Evolutionary conservation across 2,329 filamentous ascomycete species (phyloP).

Genomic region (Colletotrichum sp.): DNA sequence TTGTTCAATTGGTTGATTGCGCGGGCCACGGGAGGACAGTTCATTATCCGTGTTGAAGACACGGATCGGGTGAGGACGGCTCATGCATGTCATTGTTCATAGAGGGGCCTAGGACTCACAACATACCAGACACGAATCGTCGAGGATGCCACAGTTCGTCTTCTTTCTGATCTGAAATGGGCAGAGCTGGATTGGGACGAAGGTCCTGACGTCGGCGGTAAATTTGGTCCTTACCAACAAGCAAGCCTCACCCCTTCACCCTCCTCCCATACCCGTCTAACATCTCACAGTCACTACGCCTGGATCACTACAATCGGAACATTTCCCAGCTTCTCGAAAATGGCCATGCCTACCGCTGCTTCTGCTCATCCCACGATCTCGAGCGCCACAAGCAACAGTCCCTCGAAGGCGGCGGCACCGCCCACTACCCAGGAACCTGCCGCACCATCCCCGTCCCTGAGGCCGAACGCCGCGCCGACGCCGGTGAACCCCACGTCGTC

Average conservation of each 20-base stretch:
- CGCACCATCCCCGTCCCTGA: conserved; percentile 67
- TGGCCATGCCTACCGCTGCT: conserved; percentile 88
- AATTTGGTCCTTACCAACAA: conserved; percentile 85
- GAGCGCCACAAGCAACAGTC: conserved; percentile 68
- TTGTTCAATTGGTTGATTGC: conserved; percentile 96
- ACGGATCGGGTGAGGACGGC: conserved; percentile 76
- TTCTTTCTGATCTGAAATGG: conserved; percentile 86
- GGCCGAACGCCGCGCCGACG: conserved; percentile 70
- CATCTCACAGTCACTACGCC: conserved; percentile 72
- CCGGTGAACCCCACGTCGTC: conserved; percentile 76
- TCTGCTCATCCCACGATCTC: conserved; percentile 78
- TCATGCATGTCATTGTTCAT: background rate
- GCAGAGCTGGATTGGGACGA: conserved; percentile 93
- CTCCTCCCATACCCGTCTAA: background rate
- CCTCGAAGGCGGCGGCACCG: conserved; percentile 52
- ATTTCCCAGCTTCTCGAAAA: conserved; percentile 70
- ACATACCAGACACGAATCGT: conserved; percentile 75
- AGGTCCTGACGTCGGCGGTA: conserved; percentile 83
- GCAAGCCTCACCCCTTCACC: conserved; percentile 43
- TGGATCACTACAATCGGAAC: conserved; percentile 73
- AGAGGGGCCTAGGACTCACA: background rate
- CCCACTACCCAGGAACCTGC: conserved; percentile 69
- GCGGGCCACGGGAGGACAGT: conserved; percentile 84
- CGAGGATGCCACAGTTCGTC: conserved; percentile 74
- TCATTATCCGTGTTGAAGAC: conserved; percentile 90